Evolutionary conservation across 2,329 filamentous ascomycete species (phyloP).

Genomic region (Bipolaris zeicola): DNA sequence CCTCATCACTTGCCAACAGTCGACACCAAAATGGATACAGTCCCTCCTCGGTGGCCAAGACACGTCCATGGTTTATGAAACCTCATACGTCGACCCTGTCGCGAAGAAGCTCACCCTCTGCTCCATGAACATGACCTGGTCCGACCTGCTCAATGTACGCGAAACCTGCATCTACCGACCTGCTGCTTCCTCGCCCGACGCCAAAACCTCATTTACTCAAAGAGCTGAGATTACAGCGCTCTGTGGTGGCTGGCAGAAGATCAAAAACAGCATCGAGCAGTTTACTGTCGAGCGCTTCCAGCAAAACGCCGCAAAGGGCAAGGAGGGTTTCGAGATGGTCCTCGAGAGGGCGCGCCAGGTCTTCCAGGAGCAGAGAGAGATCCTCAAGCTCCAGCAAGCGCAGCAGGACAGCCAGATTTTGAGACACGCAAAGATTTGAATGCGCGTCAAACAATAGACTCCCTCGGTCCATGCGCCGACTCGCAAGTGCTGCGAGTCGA

Average conservation of each 20-base stretch:
- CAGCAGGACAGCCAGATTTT: conserved; percentile 49
- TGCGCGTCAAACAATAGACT: too few species aligned
- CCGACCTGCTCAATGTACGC: conserved; percentile 86
- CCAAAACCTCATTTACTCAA: conserved; percentile 81
- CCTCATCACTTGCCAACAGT: conserved; percentile 66
- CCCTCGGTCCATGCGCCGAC: neutral
- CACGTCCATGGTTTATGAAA: conserved; percentile 89
- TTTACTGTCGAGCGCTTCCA: conserved; percentile 84
- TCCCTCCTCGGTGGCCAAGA: conserved; percentile 79
- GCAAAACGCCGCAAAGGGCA: conserved; percentile 88
- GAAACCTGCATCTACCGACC: conserved; percentile 91
- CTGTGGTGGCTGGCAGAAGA: conserved; percentile 95
- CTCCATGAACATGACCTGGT: conserved; percentile 91
- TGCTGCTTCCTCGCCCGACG: conserved; percentile 53
- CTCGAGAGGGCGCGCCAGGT: conserved; percentile 90
- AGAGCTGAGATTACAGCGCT: conserved; percentile 91
- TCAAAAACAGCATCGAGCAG: conserved; percentile 96
- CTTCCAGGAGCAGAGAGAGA: conserved; percentile 85
- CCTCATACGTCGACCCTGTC: conserved; percentile 87
- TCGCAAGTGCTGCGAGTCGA: conserved; percentile 8
- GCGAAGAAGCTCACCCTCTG: conserved; percentile 94
- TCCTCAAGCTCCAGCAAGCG: conserved; percentile 54
- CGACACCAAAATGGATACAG: conserved; percentile 80
- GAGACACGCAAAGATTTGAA: conserved; percentile 39
- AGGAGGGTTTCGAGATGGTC: conserved; percentile 93